Evolutionary conservation across 805 yeast species (phyloP).

Genomic region (Saccharomycopsis microspora): DNA sequence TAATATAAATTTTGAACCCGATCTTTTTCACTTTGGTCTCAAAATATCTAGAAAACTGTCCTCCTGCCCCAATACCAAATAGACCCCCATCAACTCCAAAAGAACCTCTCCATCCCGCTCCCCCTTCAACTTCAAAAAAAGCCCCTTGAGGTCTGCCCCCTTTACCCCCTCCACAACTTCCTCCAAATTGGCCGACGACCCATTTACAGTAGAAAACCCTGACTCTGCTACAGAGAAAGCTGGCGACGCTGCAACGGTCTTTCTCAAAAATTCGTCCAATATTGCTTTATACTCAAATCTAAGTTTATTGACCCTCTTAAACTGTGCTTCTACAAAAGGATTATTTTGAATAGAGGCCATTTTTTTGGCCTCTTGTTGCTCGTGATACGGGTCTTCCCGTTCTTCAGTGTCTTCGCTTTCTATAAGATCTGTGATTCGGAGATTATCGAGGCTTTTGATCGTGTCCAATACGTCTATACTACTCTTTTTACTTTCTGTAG

Average conservation of each 20-base stretch:
- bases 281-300: constrained; percentile 12
- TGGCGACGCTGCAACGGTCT: neutral
- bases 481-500: neutral
- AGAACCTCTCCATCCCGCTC: neutral
- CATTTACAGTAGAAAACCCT: neutral
- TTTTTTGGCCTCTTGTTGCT: neutral
- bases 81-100: constrained; percentile 9
- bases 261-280: constrained; percentile 5
- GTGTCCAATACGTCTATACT: neutral
- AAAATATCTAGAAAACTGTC: constrained; percentile 4
- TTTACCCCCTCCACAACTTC: neutral
- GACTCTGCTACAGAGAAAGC: neutral
- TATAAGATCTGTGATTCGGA: constrained; percentile 6
- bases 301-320: constrained; percentile 8
- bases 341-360: neutral
- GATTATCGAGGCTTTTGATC: neutral
- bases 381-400: neutral
- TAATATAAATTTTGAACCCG: neutral
- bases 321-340: constrained; percentile 7
- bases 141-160: neutral
- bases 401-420: constrained; percentile 6
- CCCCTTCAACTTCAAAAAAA: neutral
- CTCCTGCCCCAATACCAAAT: constrained; percentile 10
- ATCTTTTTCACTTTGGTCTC: neutral
- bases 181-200: neutral